phyloP scores from a whole-genome alignment of 805 yeast genomes.

The Candida maltosa region DNA sequence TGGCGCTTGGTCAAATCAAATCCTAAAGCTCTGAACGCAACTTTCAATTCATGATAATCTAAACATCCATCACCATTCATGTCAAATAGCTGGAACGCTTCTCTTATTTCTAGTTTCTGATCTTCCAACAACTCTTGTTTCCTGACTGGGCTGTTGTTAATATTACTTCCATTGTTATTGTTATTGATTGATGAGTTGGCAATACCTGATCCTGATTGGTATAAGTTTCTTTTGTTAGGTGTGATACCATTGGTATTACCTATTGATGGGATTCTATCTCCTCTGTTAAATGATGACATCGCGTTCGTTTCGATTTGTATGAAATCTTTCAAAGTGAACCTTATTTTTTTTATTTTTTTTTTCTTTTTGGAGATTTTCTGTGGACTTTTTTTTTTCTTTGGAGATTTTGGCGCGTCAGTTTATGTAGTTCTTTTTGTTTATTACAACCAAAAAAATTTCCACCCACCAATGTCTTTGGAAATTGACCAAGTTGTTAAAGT shows the following conservation, averaged over 20 bases:
- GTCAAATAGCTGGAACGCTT: slow-evolving; percentile 88
- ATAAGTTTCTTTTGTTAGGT: slow-evolving; percentile 3
- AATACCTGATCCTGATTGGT: not conserved
- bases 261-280: not conserved
- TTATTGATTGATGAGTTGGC: not conserved
- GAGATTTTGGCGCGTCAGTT: not conserved
- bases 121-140: slow-evolving; percentile 74
- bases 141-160: too few relatives aligned
- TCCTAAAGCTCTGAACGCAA: slow-evolving; percentile 91
- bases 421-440: not conserved
- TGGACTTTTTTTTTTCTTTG: not conserved
- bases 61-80: slow-evolving; percentile 86
- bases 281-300: not conserved
- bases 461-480: slow-evolving; percentile 7
- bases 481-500: slow-evolving; percentile 33
- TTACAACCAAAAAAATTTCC: not conserved
- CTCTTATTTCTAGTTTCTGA: slow-evolving; percentile 86
- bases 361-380: not conserved
- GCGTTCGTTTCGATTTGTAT: not conserved
- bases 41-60: slow-evolving; percentile 91
- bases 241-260: not conserved
- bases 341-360: not conserved
- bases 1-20: slow-evolving; percentile 78
- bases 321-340: too few relatives aligned
- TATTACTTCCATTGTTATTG: not conserved